These are phyloP conservation scores for Serendipita sp. DNA, from an alignment of 768 basidiomycete genomes.

Conservation along the genomic window DNA sequence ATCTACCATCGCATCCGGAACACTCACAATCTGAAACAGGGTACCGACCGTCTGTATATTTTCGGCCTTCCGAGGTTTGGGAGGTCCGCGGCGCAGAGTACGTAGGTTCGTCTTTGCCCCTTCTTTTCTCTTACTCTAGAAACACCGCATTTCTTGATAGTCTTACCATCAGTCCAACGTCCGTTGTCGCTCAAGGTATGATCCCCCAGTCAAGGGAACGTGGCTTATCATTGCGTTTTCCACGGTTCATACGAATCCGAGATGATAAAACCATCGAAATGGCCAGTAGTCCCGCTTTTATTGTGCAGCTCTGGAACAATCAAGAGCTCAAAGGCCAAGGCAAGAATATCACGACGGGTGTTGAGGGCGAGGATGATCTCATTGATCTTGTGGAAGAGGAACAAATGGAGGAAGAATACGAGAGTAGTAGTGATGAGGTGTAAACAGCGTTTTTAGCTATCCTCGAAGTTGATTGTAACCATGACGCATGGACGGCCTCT, in stretches of 20 bases:
- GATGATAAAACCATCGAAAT: conserved; percentile 61
- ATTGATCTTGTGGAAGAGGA: conserved; percentile 33
- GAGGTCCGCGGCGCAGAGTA: conserved; percentile 47
- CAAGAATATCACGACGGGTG: conserved; percentile 13
- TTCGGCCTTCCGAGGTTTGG: conserved; percentile 68
- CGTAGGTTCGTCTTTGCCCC: conserved; percentile 44
- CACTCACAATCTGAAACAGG: conserved; percentile 24
- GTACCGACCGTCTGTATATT: conserved; percentile 50
- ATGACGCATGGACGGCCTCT: no score
- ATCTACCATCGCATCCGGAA: background rate
- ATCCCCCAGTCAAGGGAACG: conserved; percentile 31
- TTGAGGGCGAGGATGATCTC: conserved; percentile 40
- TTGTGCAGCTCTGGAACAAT: conserved; percentile 50
- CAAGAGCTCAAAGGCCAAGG: conserved; percentile 34
- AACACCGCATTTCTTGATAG: conserved; percentile 21
- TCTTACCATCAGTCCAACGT: conserved; percentile 74
- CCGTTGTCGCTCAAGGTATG: conserved; percentile 55
- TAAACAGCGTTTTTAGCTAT: no score
- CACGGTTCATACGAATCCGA: conserved; percentile 59
- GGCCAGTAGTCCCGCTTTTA: conserved; percentile 55
- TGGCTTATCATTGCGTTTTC: conserved; percentile 77
- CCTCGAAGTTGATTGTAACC: no score
- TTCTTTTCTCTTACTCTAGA: background rate
- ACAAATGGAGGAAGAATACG: conserved; percentile 19
- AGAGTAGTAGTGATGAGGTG: conserved; percentile 7